phyloP scores from a whole-genome alignment of 306 rosid genomes.

The Fragaria iinumae region DNA sequence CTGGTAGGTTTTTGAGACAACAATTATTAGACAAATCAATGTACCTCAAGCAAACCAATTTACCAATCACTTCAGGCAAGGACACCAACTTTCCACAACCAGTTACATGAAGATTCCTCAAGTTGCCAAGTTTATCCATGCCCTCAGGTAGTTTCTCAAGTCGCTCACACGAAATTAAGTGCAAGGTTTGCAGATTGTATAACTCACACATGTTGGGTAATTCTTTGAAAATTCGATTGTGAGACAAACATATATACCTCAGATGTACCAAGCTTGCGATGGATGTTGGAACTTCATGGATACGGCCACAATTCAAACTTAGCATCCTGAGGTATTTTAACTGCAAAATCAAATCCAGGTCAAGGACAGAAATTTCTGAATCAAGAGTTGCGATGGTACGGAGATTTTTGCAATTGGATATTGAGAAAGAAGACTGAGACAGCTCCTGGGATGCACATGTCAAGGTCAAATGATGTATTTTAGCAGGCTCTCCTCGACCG shows the following conservation, averaged over 20 bases:
- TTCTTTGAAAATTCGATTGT: neutral
- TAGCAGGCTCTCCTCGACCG: neutral
- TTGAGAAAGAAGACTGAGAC: neutral
- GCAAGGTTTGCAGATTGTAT: conserved; percentile 10
- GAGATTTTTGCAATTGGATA: neutral
- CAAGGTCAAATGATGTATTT: neutral
- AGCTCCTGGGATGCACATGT: accelerated
- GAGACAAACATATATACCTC: neutral
- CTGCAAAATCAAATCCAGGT: neutral
- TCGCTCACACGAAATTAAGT: accelerated
- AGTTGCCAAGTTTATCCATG: neutral
- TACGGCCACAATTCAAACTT: neutral
- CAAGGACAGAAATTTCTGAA: neutral
- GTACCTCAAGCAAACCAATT: neutral
- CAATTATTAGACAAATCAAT: neutral
- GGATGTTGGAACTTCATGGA: neutral
- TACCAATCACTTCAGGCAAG: neutral
- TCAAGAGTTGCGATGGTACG: neutral
- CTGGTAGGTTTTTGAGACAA: neutral
- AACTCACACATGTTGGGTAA: neutral
- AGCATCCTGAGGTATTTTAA: neutral
- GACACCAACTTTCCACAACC: neutral
- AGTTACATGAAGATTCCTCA: neutral
- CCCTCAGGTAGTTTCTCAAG: conserved; percentile 1
- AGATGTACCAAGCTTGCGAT: neutral